Evolutionary conservation across 2,329 filamentous ascomycete species (phyloP), one percentile per base, ranked within the genome.

Genomic region (Basipetospora sp.): DNA sequence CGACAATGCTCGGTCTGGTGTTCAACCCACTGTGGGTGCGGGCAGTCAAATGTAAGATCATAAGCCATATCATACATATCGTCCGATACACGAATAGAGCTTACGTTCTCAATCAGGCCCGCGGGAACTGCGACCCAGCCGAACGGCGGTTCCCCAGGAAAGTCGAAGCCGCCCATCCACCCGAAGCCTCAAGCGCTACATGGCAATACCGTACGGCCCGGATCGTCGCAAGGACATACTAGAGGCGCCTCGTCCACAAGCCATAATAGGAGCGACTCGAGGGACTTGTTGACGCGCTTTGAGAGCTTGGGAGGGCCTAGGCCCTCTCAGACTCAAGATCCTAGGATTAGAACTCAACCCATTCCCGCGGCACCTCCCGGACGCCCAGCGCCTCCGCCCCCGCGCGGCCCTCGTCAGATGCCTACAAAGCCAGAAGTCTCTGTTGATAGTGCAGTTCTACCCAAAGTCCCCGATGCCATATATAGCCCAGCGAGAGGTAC

Each of bases 401-500:
- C 39, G 5, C 34, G 34, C 9, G 69, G 69, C 3, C 67, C 72
- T 16, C 62, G 72, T 42, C 61, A 64, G 9, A 74, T 75, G 65
- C 66, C 66, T 4, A 52, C 56, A 18, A 45, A 53, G 4, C 50
- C 55, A 14, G 62, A 63, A 31, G 50, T 71, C 8, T 61, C 64
- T 3, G 47, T 75, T 1, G 60, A 71, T 33, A 70, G 62, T 18
- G 52, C 67, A n/a, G 53, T 71, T 6, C 64, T 85, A 49, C 80
- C 80, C 9, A 80, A 80, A 51, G 58, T 78, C 32, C 81, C 81
- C 1, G 78, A 77, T 48, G 78, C 81, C 6, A 81, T 82, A 4
- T 87, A 86, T 50, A 85, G 76, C 47, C 81, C 81, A n/a, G 77
- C 77, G 1, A 68, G 80, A 25, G 82, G 81, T 19, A 80, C 75